Conservation (phyloP, 1,284 basidiomycete genomes). For the Grifola frondosa region DNA sequence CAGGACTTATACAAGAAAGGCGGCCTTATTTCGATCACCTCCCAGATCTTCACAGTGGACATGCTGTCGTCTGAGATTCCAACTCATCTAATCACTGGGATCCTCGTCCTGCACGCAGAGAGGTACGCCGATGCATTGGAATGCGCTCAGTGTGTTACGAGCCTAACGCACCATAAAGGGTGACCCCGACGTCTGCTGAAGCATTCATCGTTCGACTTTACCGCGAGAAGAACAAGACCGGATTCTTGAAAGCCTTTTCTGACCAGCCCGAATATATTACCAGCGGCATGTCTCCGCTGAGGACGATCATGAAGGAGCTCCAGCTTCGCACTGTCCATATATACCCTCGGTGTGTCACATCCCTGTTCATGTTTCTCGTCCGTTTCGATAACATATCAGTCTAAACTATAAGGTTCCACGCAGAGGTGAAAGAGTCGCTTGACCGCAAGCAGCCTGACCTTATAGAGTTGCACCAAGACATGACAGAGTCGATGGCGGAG, state of each 20-base stretch:
- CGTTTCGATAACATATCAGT: constrained; percentile 1
- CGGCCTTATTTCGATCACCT: constrained; percentile 90
- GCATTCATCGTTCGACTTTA: constrained; percentile 91
- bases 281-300: constrained; percentile 87
- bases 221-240: constrained; percentile 82
- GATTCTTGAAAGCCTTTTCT: constrained; percentile 96
- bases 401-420: constrained; percentile 74
- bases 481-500: constrained; percentile 85
- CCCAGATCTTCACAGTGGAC: constrained; percentile 92
- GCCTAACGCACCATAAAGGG: constrained; percentile 45
- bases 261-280: constrained; percentile 96
- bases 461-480: constrained; percentile 85
- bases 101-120: constrained; percentile 95
- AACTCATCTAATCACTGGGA: constrained; percentile 82
- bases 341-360: constrained; percentile 74
- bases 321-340: constrained; percentile 87
- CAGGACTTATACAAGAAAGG: constrained; percentile 85
- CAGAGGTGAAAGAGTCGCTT: constrained; percentile 78
- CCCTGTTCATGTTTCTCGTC: neutral
- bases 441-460: constrained; percentile 87
- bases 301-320: constrained; percentile 91
- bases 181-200: constrained; percentile 82
- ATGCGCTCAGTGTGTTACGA: too few relatives aligned
- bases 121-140: constrained; percentile 47
- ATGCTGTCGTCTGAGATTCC: constrained; percentile 90